Percentiles rank a stretch among this genome's conserved stretches.
These are phyloP conservation scores for Haplosporangium sp. DNA, from an alignment of 371 early-diverging fungal species.

Conservation along the genomic window DNA sequence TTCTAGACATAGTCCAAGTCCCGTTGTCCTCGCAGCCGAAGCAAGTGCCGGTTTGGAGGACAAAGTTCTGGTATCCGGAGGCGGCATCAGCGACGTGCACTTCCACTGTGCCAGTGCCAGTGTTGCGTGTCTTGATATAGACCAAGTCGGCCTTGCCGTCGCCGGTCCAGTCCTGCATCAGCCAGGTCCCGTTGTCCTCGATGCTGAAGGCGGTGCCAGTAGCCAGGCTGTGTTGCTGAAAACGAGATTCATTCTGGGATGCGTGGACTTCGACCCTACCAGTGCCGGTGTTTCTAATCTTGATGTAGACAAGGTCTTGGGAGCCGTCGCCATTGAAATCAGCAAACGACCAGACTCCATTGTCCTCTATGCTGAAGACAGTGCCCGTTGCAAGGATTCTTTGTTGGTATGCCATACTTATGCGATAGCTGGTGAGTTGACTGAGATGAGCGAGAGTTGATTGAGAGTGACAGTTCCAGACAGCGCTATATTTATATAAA, in stretches of 20 bases:
- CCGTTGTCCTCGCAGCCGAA: conserved; percentile 20
- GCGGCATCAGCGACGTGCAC: conserved; percentile 25
- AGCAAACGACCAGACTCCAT: conserved; percentile 25
- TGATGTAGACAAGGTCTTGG: conserved; percentile 18
- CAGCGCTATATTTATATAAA: too few relatives aligned
- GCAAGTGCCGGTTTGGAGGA: conserved; percentile 22
- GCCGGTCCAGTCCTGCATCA: conserved; percentile 26
- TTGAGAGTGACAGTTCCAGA: too few relatives aligned
- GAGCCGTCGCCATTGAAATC: conserved; percentile 18
- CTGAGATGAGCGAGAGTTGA: too few relatives aligned
- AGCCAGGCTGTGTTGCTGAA: conserved; percentile 14
- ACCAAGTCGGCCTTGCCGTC: conserved; percentile 24
- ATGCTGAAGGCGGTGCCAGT: conserved; percentile 11
- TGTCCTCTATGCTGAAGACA: conserved; percentile 8
- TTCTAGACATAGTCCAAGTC: conserved; percentile 12
- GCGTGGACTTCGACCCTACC: conserved; percentile 11
- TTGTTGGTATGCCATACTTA: conserved; percentile 16
- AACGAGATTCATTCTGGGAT: conserved; percentile 13
- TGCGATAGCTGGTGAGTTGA: too few relatives aligned
- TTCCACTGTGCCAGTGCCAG: conserved; percentile 14
- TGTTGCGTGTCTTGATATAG: conserved; percentile 20
- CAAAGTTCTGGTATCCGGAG: conserved; percentile 11
- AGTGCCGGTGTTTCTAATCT: conserved; percentile 15
- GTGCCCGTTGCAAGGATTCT: conserved; percentile 12
- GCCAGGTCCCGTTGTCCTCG: conserved; percentile 14